Base-by-base conservation (phyloP, 176 grass and related monocot genomes). In the Cenchrus americanus region DNA sequence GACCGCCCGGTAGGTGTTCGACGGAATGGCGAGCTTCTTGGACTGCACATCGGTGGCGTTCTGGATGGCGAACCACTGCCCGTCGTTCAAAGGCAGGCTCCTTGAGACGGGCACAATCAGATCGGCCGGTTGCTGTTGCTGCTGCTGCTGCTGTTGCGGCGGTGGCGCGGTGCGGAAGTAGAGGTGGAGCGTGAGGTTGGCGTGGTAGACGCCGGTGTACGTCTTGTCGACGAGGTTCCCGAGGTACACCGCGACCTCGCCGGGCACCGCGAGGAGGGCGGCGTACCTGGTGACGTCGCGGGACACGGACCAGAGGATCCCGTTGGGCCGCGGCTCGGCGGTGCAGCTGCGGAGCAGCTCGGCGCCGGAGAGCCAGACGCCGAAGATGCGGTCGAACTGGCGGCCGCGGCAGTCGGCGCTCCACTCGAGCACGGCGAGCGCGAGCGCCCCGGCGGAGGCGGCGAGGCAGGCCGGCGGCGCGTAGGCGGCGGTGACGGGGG, bases 311-410 rank as follows among this genome's bases (percentile, higher is more conserved):
- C 91, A 97, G 54, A 88, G 58, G 82, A 97, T 86, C 14, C 94
- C 91, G 77, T 65, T 81, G 77, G 89, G 57, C 6, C 88, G 88
- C 57, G 94, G 94, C 80, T 90, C 89, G 10, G 91, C 90, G 32
- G 94, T 97, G 87, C 90, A 91, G 78, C 90, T 80, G 64, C 91
- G 94, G 37, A 97, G 87, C 65, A 97, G 76, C 89, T 97, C 94
- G n/a, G 88, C 91, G 53, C 94, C 91, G 58, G 74, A 86, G 76
- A 97, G 87, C 94, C 94, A 97, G 7, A 97, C 87, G 74, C 90
- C 94, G 71, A 92, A 84, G 87, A 97, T 93, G 73, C 94, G 89
- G 86, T 97, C 94, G 72, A 91, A 93, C 89, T 97, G 91, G 47
- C 87, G 91, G 81, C 94, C 94, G 9, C 86, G 82, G 66, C 85